Conservation (phyloP, 2,329 filamentous ascomycete species). For the Chaetomiaceae sp. region DNA sequence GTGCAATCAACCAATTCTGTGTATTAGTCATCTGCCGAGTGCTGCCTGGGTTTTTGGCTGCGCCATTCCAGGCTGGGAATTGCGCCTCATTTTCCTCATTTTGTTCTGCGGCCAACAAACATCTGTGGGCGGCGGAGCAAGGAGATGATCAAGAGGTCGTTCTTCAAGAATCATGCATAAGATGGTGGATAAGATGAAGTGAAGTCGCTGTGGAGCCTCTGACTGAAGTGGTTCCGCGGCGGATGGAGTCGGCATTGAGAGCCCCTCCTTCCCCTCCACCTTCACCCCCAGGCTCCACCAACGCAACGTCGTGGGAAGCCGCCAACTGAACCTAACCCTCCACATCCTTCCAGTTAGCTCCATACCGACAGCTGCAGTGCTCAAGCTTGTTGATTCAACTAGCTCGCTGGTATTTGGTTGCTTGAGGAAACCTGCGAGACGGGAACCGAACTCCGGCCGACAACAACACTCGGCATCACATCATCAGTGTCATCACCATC, state of each 20-base stretch:
- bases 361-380: not conserved
- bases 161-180: too few relatives aligned
- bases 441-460: too few relatives aligned
- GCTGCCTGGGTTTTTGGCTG: not conserved
- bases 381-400: too few relatives aligned
- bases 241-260: conserved; percentile 6
- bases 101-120: conserved; percentile 2
- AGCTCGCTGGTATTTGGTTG: too few relatives aligned
- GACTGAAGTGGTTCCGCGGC: not conserved
- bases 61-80: not conserved
- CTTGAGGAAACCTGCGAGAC: too few relatives aligned
- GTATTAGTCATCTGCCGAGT: conserved; percentile 4
- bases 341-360: not conserved
- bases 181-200: not conserved
- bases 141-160: too few relatives aligned
- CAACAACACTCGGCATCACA: too few relatives aligned
- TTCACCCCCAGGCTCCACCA: not conserved
- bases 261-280: conserved; percentile 1
- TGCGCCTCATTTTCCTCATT: not conserved
- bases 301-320: not conserved
- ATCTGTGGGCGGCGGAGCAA: conserved; percentile 9
- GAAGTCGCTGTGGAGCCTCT: not conserved
- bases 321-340: too few relatives aligned
- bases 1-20: too few relatives aligned
- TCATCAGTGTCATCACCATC: not conserved